These are phyloP conservation scores for Priceomyces castillae DNA, from an alignment of 805 yeast genomes.

Conservation along the genomic window DNA sequence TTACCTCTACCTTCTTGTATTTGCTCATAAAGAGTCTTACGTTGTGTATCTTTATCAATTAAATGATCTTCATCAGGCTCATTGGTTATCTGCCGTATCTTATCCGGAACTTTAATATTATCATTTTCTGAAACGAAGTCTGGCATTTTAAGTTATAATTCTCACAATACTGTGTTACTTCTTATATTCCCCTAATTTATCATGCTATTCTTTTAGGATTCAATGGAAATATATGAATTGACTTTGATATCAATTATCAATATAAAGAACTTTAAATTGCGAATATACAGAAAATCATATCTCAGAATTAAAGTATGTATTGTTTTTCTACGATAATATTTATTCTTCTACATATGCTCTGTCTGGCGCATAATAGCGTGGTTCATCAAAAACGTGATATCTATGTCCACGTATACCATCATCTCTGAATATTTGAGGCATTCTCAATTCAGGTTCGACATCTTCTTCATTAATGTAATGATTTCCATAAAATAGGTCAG, in stretches of 20 bases:
- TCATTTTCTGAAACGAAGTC: slow-evolving; percentile 13
- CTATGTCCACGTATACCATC: slow-evolving; percentile 92
- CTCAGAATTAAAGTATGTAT: not conserved
- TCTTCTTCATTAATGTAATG: slow-evolving; percentile 52
- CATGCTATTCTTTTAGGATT: no score
- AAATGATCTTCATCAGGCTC: slow-evolving; percentile 2
- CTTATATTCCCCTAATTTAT: no score
- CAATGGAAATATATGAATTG: no score
- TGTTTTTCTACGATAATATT: no score
- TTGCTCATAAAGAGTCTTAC: slow-evolving; percentile 44
- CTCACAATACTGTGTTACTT: no score
- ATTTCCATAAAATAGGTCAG: slow-evolving; percentile 51
- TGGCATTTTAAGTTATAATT: slow-evolving; percentile 7
- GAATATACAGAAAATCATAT: not conserved
- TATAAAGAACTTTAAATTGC: no score
- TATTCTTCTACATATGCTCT: not conserved
- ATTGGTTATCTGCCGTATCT: not conserved
- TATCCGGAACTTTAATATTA: not conserved
- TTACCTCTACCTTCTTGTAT: slow-evolving; percentile 38
- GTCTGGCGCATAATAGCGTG: slow-evolving; percentile 62
- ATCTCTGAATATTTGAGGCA: slow-evolving; percentile 79
- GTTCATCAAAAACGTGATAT: slow-evolving; percentile 94
- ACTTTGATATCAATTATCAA: no score
- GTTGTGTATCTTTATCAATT: slow-evolving; percentile 16
- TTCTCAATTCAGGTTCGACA: slow-evolving; percentile 61